Evolutionary conservation across 176 grass and related monocot species (phyloP).

Genomic region (Oryza meridionalis): DNA sequence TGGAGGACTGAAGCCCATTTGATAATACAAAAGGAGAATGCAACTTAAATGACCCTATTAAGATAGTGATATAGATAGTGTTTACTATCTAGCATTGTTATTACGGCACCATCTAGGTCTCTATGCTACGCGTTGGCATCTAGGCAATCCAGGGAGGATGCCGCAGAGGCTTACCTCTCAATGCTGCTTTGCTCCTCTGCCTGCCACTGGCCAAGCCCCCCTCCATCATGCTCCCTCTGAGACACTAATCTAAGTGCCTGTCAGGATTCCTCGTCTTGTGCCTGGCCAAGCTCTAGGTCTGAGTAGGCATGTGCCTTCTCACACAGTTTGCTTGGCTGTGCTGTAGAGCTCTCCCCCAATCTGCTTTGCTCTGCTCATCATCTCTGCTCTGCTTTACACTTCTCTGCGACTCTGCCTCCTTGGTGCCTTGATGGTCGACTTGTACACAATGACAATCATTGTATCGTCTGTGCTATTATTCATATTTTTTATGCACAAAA

Average conservation of each 20-base stretch:
- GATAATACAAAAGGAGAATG: background rate
- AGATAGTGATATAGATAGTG: background rate
- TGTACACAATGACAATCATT: background rate
- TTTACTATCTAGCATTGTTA: background rate
- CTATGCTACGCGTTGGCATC: no score
- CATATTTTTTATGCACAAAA: conserved; percentile 2
- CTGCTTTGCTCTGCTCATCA: background rate
- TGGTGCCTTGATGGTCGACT: background rate
- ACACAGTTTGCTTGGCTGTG: background rate
- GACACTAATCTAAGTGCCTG: no score
- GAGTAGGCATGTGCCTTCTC: background rate
- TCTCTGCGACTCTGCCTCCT: background rate
- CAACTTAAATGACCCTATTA: background rate
- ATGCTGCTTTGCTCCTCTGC: no score
- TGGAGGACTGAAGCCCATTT: background rate
- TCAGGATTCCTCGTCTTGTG: background rate
- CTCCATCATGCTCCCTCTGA: no score
- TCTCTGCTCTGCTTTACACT: background rate
- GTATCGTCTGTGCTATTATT: background rate
- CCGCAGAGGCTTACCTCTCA: no score
- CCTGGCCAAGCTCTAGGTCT: background rate
- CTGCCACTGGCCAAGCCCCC: no score
- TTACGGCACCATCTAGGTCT: no score
- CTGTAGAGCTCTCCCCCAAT: background rate
- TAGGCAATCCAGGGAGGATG: no score